Evolutionary conservation across 345 rosid genomes (phyloP).

Genomic region (Mangifera indica): DNA sequence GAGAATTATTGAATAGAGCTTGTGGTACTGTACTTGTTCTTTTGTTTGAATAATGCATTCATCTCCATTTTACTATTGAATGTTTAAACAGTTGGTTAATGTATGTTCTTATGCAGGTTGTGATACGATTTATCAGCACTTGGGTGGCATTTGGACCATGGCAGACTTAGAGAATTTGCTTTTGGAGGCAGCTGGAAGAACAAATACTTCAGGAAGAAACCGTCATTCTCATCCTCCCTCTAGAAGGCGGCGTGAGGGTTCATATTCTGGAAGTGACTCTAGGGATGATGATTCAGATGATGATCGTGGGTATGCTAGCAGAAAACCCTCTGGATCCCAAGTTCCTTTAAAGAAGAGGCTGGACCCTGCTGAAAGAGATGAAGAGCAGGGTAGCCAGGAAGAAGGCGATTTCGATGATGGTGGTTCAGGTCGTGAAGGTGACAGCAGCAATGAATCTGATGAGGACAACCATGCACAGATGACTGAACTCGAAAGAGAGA

Average conservation of each 20-base stretch:
- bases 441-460: slow-evolving; percentile 81
- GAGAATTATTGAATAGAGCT: background rate
- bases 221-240: slow-evolving; percentile 57
- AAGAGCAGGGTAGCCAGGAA: slow-evolving; percentile 61
- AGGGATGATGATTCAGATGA: slow-evolving; percentile 83
- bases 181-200: slow-evolving; percentile 96
- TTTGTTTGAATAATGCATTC: background rate
- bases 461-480: slow-evolving; percentile 81
- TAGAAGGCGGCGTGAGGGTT: slow-evolving; percentile 70
- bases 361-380: slow-evolving; percentile 79
- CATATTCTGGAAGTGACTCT: slow-evolving; percentile 91
- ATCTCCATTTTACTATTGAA: background rate
- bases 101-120: slow-evolving; percentile 7
- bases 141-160: slow-evolving; percentile 33
- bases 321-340: slow-evolving; percentile 91
- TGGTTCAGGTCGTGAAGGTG: slow-evolving; percentile 63
- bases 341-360: slow-evolving; percentile 91
- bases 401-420: slow-evolving; percentile 62
- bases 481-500: slow-evolving; percentile 90
- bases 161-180: slow-evolving; percentile 91
- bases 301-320: slow-evolving; percentile 60
- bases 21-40: background rate
- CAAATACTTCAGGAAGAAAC: slow-evolving; percentile 54
- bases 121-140: background rate
- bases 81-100: background rate